Conservation (phyloP, 2,329 filamentous ascomycete species). For the Chrysoporthe cubensis region DNA sequence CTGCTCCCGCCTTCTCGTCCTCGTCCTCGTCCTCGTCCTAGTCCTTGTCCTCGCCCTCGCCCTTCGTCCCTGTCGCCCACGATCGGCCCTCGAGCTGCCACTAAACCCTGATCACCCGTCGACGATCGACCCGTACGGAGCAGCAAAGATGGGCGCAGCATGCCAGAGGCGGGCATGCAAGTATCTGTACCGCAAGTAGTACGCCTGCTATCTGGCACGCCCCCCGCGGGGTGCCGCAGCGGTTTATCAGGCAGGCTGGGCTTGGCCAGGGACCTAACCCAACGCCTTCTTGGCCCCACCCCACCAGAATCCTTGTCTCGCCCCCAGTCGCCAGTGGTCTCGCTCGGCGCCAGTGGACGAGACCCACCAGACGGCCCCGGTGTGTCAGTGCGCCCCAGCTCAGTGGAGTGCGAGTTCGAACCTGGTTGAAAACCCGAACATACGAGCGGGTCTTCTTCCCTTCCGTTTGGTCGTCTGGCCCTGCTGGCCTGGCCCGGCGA, state of each 20-base stretch:
- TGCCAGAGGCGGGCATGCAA: not conserved
- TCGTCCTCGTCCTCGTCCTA: not conserved
- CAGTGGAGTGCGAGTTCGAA: not conserved
- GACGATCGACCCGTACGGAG: no score
- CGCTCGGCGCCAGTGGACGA: not conserved
- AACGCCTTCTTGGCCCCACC: not conserved
- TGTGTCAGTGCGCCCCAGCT: conserved; percentile 5
- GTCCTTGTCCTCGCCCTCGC: no score
- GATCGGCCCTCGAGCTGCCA: no score
- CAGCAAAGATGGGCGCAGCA: no score
- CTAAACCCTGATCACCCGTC: no score
- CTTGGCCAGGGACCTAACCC: conserved; percentile 2
- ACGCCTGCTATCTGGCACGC: not conserved
- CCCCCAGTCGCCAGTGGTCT: not conserved
- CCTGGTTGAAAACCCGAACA: conserved; percentile 3
- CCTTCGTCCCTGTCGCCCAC: no score
- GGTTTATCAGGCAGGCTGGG: conserved; percentile 1
- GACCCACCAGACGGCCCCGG: not conserved
- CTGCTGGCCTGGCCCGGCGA: not conserved
- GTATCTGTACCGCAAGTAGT: not conserved
- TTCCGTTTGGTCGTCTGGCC: not conserved
- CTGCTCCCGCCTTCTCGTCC: not conserved
- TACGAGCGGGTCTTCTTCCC: not conserved
- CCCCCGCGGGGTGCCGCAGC: conserved; percentile 5
- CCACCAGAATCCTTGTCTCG: not conserved